Conservation (phyloP, 1,284 basidiomycete species). For the Amylostereum areolatum region DNA sequence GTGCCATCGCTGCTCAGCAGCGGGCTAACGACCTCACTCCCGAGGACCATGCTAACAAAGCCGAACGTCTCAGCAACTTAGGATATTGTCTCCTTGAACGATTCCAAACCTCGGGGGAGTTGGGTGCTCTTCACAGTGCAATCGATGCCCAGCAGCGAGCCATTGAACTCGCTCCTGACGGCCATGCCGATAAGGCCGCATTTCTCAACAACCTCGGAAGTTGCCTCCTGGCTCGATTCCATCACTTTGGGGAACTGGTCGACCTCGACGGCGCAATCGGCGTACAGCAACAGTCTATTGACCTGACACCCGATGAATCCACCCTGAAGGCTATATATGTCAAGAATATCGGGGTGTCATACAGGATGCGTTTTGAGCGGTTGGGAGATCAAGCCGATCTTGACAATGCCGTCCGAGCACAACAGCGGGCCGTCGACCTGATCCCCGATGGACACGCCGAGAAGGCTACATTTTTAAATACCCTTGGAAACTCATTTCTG, state of each 20-base stretch:
- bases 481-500: background rate
- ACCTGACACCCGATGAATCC: background rate
- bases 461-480: background rate
- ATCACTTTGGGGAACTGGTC: background rate
- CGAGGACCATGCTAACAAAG: constrained; percentile 1
- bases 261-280: background rate
- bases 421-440: background rate
- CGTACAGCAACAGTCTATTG: background rate
- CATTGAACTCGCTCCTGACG: too few relatives aligned
- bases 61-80: constrained; percentile 12
- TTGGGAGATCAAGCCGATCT: constrained; percentile 15
- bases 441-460: background rate
- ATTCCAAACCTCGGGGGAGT: constrained; percentile 12
- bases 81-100: constrained; percentile 12
- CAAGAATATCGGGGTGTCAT: background rate
- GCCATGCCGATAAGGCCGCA: too few relatives aligned
- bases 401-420: constrained; percentile 14
- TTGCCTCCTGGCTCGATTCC: background rate
- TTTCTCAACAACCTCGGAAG: background rate
- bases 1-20: background rate
- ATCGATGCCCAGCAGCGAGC: too few relatives aligned
- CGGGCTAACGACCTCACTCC: background rate
- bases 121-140: constrained; percentile 21
- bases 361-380: background rate
- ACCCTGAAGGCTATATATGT: background rate